Evolutionary conservation across 1,139 yeast genomes (phyloP), one percentile per base, ranked within the genome.

Genomic region (Hyphopichia pseudoburtonii): DNA sequence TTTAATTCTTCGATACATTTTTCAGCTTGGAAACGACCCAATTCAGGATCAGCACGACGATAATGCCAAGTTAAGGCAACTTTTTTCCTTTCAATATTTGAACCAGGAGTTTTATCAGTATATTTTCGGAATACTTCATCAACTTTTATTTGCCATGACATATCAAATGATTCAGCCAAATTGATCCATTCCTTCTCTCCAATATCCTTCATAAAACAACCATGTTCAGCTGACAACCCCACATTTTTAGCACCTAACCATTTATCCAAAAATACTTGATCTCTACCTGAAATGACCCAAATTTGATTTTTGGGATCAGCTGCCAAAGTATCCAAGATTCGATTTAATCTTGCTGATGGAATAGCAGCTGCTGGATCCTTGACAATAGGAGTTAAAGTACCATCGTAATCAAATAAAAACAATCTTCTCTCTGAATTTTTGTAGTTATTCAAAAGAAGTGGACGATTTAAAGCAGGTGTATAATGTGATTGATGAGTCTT

Each of bases 51-150:
- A 1, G 96, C 80, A 37, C 95, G 76, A 50, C 99, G 79, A 59
- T 92, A 92, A 64, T 94, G 99, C 99, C 99, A 94, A 1, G 97
- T 90, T 40, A 92, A 66, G 0, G 98, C 97, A 12, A 92, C 96
- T 52, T 88, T 85, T 60, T 94, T 94, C 52, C 75, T 76, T 60
- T 94, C 99, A 41, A 87, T 81, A 45, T 78, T 76, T 1, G 97
- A 75, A 5, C 97, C 97, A 3, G 96, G 97, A 0, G 98, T 94
- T 44, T 82, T 80, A 34, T 84, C 90, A 0, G 97, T 88, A 61
- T 79, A 88, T 36, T 78, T 69, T 36, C 70, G 75, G 66, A 86
- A 87, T 3, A 87, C 79, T 19, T 80, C 82, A 40, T 80, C 80
- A 11, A 89, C 97, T 38, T 78, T 80, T 19, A 65, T 59, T 61